Conservation (phyloP, 257 asterid genomes). For the Gentiana macrophylla region DNA sequence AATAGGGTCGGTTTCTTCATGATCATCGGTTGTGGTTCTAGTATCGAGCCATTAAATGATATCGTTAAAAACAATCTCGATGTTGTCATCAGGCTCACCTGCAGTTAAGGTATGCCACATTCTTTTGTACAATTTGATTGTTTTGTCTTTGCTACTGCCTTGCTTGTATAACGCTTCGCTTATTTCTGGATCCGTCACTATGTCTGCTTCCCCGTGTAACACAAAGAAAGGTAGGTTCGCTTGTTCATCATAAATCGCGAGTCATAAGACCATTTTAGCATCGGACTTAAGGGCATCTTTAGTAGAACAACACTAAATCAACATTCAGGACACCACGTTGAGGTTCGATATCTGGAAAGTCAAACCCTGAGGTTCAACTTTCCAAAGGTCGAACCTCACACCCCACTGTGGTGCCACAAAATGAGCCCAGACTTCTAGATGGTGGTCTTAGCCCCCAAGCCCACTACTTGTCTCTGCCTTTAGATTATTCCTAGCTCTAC, state of each 20-base stretch:
- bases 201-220: conserved; percentile 88
- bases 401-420: too few relatives aligned
- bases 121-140: conserved; percentile 69
- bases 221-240: conserved; percentile 81
- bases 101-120: conserved; percentile 60
- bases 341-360: too few relatives aligned
- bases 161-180: conserved; percentile 55
- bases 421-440: too few relatives aligned
- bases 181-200: conserved; percentile 80
- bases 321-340: too few relatives aligned
- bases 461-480: too few relatives aligned
- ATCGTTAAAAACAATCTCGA: conserved; percentile 55
- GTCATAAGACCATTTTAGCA: too few relatives aligned
- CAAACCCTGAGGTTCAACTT: too few relatives aligned
- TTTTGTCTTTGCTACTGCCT: conserved; percentile 76
- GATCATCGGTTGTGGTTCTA: conserved; percentile 3
- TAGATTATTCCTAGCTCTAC: too few relatives aligned
- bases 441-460: too few relatives aligned
- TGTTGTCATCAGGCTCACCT: conserved; percentile 39
- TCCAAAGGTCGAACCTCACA: too few relatives aligned
- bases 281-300: too few relatives aligned
- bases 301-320: too few relatives aligned
- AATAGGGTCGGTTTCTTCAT: not conserved
- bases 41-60: conserved; percentile 74
- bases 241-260: conserved; percentile 16